Conservation (phyloP, 1,139 yeast species). For the Nakaseomyces glabratus region DNA sequence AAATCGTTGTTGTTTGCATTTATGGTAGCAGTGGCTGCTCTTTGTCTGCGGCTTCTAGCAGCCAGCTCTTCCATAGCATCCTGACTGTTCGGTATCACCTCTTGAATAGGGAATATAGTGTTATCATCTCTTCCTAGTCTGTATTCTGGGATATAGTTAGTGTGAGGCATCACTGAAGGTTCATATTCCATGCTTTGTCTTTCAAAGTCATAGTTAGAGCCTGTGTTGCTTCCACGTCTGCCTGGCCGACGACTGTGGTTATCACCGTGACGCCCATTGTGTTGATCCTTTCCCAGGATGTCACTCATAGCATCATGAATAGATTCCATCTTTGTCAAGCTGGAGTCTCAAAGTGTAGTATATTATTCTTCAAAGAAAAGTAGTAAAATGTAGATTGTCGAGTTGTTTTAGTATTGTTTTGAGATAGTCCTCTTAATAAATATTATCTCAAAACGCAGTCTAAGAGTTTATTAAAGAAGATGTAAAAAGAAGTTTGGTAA, state of each 20-base stretch:
- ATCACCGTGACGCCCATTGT: not conserved
- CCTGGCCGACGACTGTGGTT: conserved; percentile 1
- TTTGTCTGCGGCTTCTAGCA: conserved; percentile 4
- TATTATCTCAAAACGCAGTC: too few species aligned
- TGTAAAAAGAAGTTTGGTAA: too few species aligned
- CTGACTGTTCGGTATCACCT: conserved; percentile 25
- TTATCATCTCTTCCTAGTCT: conserved; percentile 13
- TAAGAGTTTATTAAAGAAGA: too few species aligned
- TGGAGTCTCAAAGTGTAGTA: not conserved
- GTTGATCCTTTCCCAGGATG: conserved; percentile 2
- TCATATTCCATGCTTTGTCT: conserved; percentile 3
- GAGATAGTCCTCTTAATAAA: too few species aligned
- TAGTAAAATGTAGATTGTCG: too few species aligned
- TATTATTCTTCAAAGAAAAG: too few species aligned
- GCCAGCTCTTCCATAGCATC: conserved; percentile 6
- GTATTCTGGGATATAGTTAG: conserved; percentile 20
- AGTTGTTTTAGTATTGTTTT: too few species aligned
- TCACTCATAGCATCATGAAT: not conserved
- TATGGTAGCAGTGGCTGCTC: conserved; percentile 5
- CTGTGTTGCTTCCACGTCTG: conserved; percentile 3
- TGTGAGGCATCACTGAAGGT: conserved; percentile 15
- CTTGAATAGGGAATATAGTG: conserved; percentile 23
- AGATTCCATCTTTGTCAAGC: not conserved
- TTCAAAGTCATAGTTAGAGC: conserved; percentile 2
- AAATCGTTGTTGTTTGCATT: conserved; percentile 5